phyloP scores from a whole-genome alignment of 371 early-diverging fungal genomes.

The Apophysomyces variabilis region DNA sequence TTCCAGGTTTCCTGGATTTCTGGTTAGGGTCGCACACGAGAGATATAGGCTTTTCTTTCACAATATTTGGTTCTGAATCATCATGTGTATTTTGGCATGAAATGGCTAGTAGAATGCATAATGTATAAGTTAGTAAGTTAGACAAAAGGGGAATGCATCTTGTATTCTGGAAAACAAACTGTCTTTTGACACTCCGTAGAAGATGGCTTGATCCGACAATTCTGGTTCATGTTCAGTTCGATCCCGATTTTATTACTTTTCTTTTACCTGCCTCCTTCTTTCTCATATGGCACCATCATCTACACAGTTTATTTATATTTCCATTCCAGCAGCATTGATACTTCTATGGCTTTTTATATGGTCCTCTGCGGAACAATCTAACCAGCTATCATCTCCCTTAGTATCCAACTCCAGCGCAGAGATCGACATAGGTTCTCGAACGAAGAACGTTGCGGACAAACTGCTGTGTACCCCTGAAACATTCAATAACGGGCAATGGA shows the following conservation, averaged over 20 bases:
- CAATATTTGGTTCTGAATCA: not conserved
- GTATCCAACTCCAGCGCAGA: slow-evolving; percentile 1
- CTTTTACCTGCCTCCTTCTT: slow-evolving; percentile 9
- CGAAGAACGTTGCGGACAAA: not conserved
- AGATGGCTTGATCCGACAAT: too few relatives aligned
- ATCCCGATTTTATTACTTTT: too few relatives aligned
- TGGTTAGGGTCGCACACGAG: not conserved
- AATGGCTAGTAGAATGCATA: not conserved
- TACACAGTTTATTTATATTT: slow-evolving; percentile 8
- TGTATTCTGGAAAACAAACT: too few relatives aligned
- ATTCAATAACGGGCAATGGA: slow-evolving; percentile 46
- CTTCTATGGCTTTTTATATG: slow-evolving; percentile 25
- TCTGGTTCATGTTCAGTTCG: too few relatives aligned
- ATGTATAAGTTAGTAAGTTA: too few relatives aligned
- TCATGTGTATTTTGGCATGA: not conserved
- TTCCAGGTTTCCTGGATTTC: slow-evolving; percentile 2
- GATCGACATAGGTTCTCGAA: not conserved
- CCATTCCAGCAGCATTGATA: slow-evolving; percentile 16
- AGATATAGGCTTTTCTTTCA: slow-evolving; percentile 1
- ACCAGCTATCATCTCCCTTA: not conserved
- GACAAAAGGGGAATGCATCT: too few relatives aligned
- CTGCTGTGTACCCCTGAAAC: slow-evolving; percentile 34
- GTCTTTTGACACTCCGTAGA: too few relatives aligned
- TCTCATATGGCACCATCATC: not conserved
- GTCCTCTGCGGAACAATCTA: slow-evolving; percentile 11